phyloP scores from a whole-genome alignment of 768 basidiomycete genomes.

The Amanita molliuscula region DNA sequence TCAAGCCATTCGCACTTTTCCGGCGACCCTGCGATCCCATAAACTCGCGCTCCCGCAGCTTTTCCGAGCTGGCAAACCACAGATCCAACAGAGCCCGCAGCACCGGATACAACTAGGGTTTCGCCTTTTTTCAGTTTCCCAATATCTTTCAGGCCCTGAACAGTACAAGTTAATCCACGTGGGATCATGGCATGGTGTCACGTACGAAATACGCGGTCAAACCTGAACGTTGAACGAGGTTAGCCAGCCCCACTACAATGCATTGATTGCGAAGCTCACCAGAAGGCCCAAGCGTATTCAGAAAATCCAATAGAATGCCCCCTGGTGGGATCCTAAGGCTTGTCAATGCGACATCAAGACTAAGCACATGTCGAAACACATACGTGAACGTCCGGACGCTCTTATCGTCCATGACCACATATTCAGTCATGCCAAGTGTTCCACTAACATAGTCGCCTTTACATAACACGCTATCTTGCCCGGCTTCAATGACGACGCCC shows the following conservation, averaged over 20 bases:
- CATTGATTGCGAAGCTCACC: slow-evolving; percentile 36
- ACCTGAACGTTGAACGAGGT: slow-evolving; percentile 28
- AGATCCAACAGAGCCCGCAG: slow-evolving; percentile 86
- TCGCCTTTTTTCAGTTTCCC: slow-evolving; percentile 78
- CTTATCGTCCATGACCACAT: slow-evolving; percentile 48
- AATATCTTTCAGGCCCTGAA: slow-evolving; percentile 72
- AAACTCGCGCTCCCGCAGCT: slow-evolving; percentile 67
- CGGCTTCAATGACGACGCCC: slow-evolving; percentile 53
- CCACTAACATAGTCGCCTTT: slow-evolving; percentile 66
- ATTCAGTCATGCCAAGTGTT: slow-evolving; percentile 72
- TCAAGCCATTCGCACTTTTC: slow-evolving; percentile 87
- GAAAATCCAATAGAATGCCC: slow-evolving; percentile 58
- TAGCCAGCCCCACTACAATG: neutral
- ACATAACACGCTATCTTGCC: slow-evolving; percentile 40
- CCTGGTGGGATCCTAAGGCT: slow-evolving; percentile 45
- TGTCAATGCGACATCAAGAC: neutral
- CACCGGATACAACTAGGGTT: slow-evolving; percentile 77
- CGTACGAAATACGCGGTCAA: slow-evolving; percentile 86
- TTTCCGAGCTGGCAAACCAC: slow-evolving; percentile 81
- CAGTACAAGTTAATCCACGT: neutral
- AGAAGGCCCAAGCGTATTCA: slow-evolving; percentile 68
- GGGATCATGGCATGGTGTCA: neutral
- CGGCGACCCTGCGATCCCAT: slow-evolving; percentile 75
- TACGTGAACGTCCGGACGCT: slow-evolving; percentile 45
- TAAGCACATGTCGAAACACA: slow-evolving; percentile 13